Percentiles rank a stretch among this genome's conserved stretches.
These are phyloP conservation scores for Ceratocystis diversiconidia DNA, from an alignment of 2,329 filamentous ascomycete species.

Conservation along the genomic window DNA sequence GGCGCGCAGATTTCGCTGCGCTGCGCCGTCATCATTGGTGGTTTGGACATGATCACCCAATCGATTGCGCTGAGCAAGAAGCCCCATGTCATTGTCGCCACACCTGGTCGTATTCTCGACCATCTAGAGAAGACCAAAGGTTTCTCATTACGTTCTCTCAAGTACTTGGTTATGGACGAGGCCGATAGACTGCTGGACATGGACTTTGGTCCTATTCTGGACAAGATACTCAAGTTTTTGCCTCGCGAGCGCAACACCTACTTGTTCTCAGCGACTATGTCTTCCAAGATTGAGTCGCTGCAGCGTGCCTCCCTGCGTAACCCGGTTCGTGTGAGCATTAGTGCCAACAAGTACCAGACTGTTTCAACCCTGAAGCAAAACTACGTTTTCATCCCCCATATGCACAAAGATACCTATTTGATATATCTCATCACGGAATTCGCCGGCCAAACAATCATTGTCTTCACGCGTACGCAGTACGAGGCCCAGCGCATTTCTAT, in stretches of 20 bases:
- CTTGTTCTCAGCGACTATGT: conserved; percentile 91
- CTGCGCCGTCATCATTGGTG: conserved; percentile 75
- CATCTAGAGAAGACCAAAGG: conserved; percentile 96
- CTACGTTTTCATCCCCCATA: conserved; percentile 74
- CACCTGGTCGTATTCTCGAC: conserved; percentile 75
- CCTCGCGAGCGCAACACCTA: conserved; percentile 67
- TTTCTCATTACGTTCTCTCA: conserved; percentile 67
- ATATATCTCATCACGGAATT: conserved; percentile 78
- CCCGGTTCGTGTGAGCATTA: conserved; percentile 70
- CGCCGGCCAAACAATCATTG: conserved; percentile 69
- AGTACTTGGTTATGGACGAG: conserved; percentile 90
- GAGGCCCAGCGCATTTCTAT: conserved; percentile 79
- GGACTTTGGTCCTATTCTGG: conserved; percentile 82
- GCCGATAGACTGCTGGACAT: conserved; percentile 84
- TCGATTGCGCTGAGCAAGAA: conserved; percentile 87
- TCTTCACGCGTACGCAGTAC: conserved; percentile 85
- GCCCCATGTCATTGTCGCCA: conserved; percentile 86
- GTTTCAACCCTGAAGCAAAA: conserved; percentile 77
- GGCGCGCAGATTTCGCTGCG: conserved; percentile 79
- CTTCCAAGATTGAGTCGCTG: conserved; percentile 79
- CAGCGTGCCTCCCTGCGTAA: conserved; percentile 80
- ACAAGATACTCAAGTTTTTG: conserved; percentile 84
- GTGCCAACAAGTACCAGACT: conserved; percentile 73
- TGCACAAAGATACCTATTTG: conserved; percentile 80
- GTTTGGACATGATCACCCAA: conserved; percentile 91